These are phyloP conservation scores for Cucumis melo DNA, from an alignment of 306 rosid genomes.

Conservation along the genomic window DNA sequence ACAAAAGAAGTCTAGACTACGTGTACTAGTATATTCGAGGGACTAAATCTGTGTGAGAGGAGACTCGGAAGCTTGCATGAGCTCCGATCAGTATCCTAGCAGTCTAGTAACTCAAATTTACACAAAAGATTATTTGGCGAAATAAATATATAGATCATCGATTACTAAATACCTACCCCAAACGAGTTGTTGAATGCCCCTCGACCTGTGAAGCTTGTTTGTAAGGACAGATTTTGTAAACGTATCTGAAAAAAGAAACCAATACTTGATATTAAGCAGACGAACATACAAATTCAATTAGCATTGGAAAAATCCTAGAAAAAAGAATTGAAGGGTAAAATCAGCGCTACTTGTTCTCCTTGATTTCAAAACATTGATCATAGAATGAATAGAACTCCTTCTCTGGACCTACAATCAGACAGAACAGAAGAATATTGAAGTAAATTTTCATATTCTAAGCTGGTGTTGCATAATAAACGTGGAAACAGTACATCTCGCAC, in stretches of 20 bases:
- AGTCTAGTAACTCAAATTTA: background rate
- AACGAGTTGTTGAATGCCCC: constrained; percentile 66
- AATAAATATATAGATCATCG: background rate
- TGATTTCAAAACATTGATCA: constrained; percentile 79
- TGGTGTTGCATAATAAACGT: background rate
- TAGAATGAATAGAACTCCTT: constrained; percentile 85
- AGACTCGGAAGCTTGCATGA: background rate
- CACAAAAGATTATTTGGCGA: background rate
- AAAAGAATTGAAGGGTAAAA: constrained; percentile 13
- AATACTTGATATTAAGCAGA: background rate
- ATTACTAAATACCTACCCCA: constrained; percentile 56
- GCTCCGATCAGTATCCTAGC: background rate
- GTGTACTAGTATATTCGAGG: background rate
- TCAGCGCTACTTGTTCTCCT: constrained; percentile 68
- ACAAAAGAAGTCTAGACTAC: background rate
- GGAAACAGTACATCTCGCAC: constrained; percentile 15
- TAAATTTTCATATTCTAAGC: background rate
- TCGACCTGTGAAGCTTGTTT: constrained; percentile 92
- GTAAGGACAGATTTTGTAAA: constrained; percentile 90
- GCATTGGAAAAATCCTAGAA: background rate
- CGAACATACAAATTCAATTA: background rate
- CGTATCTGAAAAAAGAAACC: constrained; percentile 55
- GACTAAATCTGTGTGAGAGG: background rate
- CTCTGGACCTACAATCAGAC: constrained; percentile 53
- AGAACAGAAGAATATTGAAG: background rate